phyloP scores from a whole-genome alignment of 192 early-diverging fungal species.

The Rhizophagus sp. region DNA sequence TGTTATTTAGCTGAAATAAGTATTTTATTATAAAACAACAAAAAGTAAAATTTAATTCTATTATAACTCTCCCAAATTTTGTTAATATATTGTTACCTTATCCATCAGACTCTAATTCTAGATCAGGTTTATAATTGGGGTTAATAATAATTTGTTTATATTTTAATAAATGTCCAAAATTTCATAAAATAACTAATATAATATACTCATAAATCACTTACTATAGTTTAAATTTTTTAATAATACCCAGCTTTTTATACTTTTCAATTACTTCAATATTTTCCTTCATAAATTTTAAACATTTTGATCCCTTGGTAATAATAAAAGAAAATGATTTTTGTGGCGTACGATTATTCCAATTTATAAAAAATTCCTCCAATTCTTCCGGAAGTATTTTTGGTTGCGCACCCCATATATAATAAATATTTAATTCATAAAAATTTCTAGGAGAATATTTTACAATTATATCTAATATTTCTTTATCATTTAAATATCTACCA shows the following conservation, averaged over 20 bases:
- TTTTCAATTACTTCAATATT: not conserved
- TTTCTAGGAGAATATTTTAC: not conserved
- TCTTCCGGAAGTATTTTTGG: not conserved
- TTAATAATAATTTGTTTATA: too few species aligned
- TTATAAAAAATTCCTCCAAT: not conserved
- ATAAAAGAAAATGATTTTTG: not conserved
- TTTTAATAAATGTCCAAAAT: too few species aligned
- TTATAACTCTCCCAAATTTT: too few species aligned
- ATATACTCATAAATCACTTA: too few species aligned
- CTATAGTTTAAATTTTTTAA: too few species aligned
- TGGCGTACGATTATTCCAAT: not conserved
- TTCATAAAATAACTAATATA: too few species aligned
- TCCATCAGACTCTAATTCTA: too few species aligned
- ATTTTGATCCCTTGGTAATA: not conserved
- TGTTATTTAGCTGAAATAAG: too few species aligned
- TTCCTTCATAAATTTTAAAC: not conserved
- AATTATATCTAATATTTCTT: not conserved
- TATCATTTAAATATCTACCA: not conserved
- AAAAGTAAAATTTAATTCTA: too few species aligned
- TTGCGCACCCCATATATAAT: not conserved
- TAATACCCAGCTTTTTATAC: not conserved
- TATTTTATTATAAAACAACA: too few species aligned
- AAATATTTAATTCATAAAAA: not conserved
- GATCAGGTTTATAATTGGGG: too few species aligned
- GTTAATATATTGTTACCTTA: too few species aligned